These are phyloP conservation scores for Aspergillaceae sp. DNA, from an alignment of 2,329 filamentous ascomycete species.

Conservation along the genomic window DNA sequence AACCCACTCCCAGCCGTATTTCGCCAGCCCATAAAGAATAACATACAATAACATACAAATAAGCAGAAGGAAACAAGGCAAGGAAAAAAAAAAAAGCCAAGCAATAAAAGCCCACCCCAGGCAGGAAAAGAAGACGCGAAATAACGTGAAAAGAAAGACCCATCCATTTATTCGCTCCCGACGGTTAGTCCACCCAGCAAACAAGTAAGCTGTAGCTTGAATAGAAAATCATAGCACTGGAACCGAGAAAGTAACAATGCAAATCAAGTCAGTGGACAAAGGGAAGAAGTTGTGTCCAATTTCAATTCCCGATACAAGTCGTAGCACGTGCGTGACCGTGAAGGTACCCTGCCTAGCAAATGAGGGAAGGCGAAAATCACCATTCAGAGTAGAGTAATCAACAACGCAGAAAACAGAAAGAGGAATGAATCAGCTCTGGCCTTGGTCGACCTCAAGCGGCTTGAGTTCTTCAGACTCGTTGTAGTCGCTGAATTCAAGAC, in stretches of 20 bases:
- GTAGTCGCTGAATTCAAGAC: constrained; percentile 43
- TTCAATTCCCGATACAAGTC: constrained; percentile 17
- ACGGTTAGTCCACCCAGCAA: too few species aligned
- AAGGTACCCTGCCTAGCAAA: neutral
- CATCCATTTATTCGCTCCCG: too few species aligned
- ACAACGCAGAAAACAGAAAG: neutral
- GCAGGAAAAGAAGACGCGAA: constrained; percentile 4
- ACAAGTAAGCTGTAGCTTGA: neutral
- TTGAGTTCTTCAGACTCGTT: constrained; percentile 36
- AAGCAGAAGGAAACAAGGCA: constrained; percentile 9
- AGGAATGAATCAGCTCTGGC: constrained; percentile 7
- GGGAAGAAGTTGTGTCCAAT: constrained; percentile 20
- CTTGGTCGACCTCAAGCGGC: constrained; percentile 28
- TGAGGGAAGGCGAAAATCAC: neutral
- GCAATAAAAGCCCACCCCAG: constrained; percentile 9
- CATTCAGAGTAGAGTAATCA: too few species aligned
- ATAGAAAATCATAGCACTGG: neutral
- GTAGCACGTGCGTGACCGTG: constrained; percentile 16
- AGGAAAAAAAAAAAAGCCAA: constrained; percentile 12
- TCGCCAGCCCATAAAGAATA: constrained; percentile 25
- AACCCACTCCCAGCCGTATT: constrained; percentile 20
- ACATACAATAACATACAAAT: constrained; percentile 15
- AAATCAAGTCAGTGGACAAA: constrained; percentile 6
- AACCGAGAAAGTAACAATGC: constrained; percentile 4
- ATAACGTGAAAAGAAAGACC: neutral